A percentile compares a stretch with the other conserved stretches of the same genome.
Conservation (phyloP, 257 asterid species). For the Rehmannia glutinosa region DNA sequence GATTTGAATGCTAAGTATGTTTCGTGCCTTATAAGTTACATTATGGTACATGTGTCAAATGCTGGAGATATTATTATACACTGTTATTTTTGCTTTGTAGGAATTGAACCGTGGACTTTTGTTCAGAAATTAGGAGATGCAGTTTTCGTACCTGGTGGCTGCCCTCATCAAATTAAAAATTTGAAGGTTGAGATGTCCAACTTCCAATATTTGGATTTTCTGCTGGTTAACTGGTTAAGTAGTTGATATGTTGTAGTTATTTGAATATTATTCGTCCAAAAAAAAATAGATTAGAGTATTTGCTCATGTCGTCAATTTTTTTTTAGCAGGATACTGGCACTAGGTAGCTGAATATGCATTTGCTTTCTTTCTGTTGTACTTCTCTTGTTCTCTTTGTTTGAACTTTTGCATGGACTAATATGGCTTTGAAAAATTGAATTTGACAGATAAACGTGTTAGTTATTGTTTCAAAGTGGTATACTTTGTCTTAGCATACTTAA, state of each 20-base stretch:
- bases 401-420: too few relatives aligned
- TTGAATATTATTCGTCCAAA: neutral
- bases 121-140: constrained; percentile 27
- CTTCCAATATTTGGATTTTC: neutral
- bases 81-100: neutral
- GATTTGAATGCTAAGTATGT: constrained; percentile 16
- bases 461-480: neutral
- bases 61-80: neutral
- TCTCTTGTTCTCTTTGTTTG: neutral
- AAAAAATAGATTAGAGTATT: neutral
- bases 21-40: neutral
- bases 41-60: neutral
- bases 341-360: neutral
- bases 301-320: neutral
- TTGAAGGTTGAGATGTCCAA: constrained; percentile 12
- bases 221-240: neutral
- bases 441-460: neutral
- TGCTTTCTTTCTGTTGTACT: neutral
- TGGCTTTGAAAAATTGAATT: neutral
- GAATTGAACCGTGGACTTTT: constrained; percentile 25
- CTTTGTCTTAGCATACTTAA: neutral
- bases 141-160: constrained; percentile 19
- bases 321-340: neutral
- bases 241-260: neutral
- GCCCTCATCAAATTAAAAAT: constrained; percentile 22